phyloP scores from a whole-genome alignment of 108 stramenopile genomes.

The Skeletonema costatum region DNA sequence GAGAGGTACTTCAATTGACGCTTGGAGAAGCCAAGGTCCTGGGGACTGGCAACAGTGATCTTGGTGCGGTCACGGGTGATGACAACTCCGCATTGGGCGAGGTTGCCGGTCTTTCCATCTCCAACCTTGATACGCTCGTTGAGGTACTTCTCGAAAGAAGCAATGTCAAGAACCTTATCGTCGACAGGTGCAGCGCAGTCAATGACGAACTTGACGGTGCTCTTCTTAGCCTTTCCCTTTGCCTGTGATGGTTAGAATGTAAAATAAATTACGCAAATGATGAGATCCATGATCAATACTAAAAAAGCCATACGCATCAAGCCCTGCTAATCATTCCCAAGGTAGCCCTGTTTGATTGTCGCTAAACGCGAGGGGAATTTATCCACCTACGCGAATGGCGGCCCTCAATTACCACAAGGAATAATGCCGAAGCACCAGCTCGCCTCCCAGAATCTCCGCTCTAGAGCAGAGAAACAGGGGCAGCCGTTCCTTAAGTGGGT shows the following conservation, averaged over 20 bases:
- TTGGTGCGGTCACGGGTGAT: constrained; percentile 92
- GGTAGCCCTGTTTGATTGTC: constrained; percentile 16
- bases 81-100: constrained; percentile 78
- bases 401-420: constrained; percentile 53
- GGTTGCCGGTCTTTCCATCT: constrained; percentile 75
- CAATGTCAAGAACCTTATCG: constrained; percentile 98
- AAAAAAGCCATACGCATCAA: not conserved
- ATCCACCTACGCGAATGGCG: constrained; percentile 14
- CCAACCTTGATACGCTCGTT: constrained; percentile 96
- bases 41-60: constrained; percentile 85
- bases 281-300: not conserved
- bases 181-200: constrained; percentile 98
- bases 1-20: constrained; percentile 98
- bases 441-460: constrained; percentile 34
- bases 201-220: constrained; percentile 93
- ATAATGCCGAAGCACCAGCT: constrained; percentile 52
- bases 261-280: not conserved
- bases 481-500: constrained; percentile 56
- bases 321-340: not conserved
- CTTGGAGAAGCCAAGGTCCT: constrained; percentile 95
- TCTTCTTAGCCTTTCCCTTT: constrained; percentile 89
- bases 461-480: constrained; percentile 22
- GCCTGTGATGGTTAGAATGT: constrained; percentile 47
- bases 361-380: constrained; percentile 13
- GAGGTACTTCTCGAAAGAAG: constrained; percentile 97